A percentile compares a stretch with the other conserved stretches of the same genome.
phyloP scores from a whole-genome alignment of 1,139 yeast species.

The Entelexis paramagnoliae region DNA sequence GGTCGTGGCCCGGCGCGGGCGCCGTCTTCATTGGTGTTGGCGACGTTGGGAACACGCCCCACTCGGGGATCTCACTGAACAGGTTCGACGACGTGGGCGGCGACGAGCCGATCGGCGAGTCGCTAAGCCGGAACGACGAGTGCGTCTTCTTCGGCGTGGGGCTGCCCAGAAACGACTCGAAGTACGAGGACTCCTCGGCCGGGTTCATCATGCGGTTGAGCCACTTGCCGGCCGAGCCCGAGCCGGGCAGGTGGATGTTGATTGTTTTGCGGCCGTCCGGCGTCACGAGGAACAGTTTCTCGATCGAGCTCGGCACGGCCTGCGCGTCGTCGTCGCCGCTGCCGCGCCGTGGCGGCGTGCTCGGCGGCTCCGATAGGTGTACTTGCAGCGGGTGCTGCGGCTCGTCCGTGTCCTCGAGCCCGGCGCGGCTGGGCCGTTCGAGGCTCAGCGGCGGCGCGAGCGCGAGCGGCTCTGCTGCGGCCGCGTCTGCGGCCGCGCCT shows the following conservation, averaged over 20 bases:
- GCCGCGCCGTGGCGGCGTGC: constrained; percentile 10
- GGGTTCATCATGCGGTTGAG: constrained; percentile 26
- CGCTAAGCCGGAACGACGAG: constrained; percentile 2
- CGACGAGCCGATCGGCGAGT: constrained; percentile 19
- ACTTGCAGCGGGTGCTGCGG: constrained; percentile 1
- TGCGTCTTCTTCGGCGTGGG: constrained; percentile 24
- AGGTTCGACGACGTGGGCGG: constrained; percentile 24
- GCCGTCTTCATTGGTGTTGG: background rate
- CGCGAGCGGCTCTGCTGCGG: too few relatives aligned
- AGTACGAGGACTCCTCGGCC: constrained; percentile 17
- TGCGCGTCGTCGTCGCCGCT: background rate
- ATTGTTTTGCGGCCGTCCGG: constrained; percentile 21
- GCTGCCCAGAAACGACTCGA: constrained; percentile 29
- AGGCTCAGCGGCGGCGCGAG: background rate
- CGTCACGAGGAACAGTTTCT: constrained; percentile 22
- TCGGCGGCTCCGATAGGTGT: constrained; percentile 7
- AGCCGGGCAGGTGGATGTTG: constrained; percentile 12
- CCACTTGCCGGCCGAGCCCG: constrained; percentile 26
- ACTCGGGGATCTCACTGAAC: constrained; percentile 19
- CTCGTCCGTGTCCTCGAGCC: background rate
- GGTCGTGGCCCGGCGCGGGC: background rate
- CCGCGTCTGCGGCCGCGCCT: too few relatives aligned
- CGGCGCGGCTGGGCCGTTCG: background rate
- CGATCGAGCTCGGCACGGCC: constrained; percentile 15
- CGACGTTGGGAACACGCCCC: constrained; percentile 8